Evolutionary conservation across 2,329 filamentous ascomycete genomes (phyloP), one percentile per base, ranked within the genome.

Genomic region (Aspergillus flavus): DNA sequence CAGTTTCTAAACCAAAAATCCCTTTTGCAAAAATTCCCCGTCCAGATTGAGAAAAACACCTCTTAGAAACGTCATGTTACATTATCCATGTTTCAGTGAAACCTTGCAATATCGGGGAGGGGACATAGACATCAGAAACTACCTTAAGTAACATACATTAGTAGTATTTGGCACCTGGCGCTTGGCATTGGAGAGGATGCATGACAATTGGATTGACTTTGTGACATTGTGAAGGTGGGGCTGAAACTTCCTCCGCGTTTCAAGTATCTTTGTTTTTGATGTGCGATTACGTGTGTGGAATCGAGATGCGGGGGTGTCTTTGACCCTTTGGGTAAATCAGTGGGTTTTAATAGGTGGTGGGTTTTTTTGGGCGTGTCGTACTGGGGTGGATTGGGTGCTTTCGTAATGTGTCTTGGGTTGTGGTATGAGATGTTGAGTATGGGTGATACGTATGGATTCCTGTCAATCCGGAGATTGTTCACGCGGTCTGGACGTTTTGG

Each of bases 181-280:
- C n/a, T 55, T 55, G 52, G 52, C n/a, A 39, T 39, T 6, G 21
- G 19, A 16, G 34, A 52, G 4, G 28, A 34, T 12, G 19, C n/a
- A 19, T n/a, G 19, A 55, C 52, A 39, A 55, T 55, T 19, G 34
- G 52, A 55, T 55, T 55, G 52, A 55, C n/a, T 19, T 52, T 21
- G 28, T 39, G 12, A 39, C 52, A 26, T 23, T 23, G 21, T 36
- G 30, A 26, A 26, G 21, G 52, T 39, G 52, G 32, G 52, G 52
- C 52, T 55, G 52, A 36, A 55, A 55, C 52, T 7, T 7, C n/a
- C 28, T 36, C 52, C 32, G 11, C 52, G 52, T 55, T 55, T 55
- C 52, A 55, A 4, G n/a, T 55, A 26, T 55, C 34, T 19, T 55
- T 36, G 32, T 52, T n/a, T 39, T 12, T 23, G 21, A 14, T 23